Base-by-base conservation (phyloP, 176 grass and related monocot genomes). In the Eragrostis nindensis region DNA sequence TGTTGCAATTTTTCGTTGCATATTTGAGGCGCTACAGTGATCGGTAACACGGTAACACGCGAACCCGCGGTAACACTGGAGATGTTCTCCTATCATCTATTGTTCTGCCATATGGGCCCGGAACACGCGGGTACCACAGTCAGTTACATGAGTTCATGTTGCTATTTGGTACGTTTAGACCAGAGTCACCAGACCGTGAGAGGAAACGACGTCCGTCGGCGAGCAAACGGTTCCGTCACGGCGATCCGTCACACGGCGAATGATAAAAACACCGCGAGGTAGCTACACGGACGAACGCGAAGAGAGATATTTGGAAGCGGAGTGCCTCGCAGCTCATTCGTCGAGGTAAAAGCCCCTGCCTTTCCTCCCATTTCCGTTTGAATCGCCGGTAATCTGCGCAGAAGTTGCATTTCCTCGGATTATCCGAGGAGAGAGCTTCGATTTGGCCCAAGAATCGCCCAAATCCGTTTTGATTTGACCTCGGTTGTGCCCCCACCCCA, bases 191-290 rank as follows among this genome's bases (percentile, higher is more conserved):
- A 17, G 0, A 21, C 39, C 85, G 11, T 27, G 10, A 10, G 55
- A 63, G 56, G 5, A 44, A 66, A 21, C 68, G 74, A 62, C 21
- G 67, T 54, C 40, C 7, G 36, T 3, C 39, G 59, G 68, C 68
- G 80, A 73, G 26, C 48, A 26, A 61, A 57, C 61, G 60, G 68
- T 41, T 45, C 81, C 86, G 86, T 88, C 68, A 68, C 59, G 49
- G 39, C 66, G 78, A 29, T 66, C 78, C 40, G 66, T 70, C 47
- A 75, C 62, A 18, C 26, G 43, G 71, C 71, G 12, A 29, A 21
- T 10, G 49, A 75, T 80, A 80, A 84, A n/a, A 80, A 30, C 25
- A 19, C 54, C 44, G 82, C 25, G 80, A 44, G 79, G 47, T 56
- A 46, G 32, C 50, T 21, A 62, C 48, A 19, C 70, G 70, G 59